These are phyloP conservation scores for Helichrysum umbraculigerum DNA, from an alignment of 129 eudicot genomes.

Conservation along the genomic window DNA sequence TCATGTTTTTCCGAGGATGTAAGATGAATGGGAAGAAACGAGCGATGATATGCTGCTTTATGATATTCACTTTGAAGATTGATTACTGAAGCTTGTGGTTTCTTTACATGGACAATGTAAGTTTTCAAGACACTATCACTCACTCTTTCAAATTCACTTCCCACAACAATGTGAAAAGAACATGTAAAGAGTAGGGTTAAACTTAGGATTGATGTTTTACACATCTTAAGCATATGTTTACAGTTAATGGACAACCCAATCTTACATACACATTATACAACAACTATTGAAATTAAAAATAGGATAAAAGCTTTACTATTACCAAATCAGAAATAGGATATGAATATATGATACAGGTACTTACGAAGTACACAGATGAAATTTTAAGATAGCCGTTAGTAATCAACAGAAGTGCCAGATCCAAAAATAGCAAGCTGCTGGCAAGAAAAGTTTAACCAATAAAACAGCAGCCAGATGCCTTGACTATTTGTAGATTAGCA, in stretches of 20 bases:
- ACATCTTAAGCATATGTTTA: neutral
- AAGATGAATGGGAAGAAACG: neutral
- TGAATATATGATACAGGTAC: too few relatives aligned
- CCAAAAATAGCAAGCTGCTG: too few relatives aligned
- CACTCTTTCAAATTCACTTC: neutral
- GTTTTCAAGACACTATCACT: conserved; percentile 20
- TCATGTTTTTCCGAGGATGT: neutral
- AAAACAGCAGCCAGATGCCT: too few relatives aligned
- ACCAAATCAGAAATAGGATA: too few relatives aligned
- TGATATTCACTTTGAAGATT: conserved; percentile 1
- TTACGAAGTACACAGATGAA: too few relatives aligned
- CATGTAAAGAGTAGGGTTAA: conserved; percentile 18
- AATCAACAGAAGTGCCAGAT: too few relatives aligned
- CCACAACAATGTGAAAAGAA: conserved; percentile 18
- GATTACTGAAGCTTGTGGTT: conserved; percentile 14
- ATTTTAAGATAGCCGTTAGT: too few relatives aligned
- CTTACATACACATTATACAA: too few relatives aligned
- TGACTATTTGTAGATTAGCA: neutral
- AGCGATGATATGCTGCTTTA: conserved; percentile 2
- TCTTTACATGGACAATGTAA: conserved; percentile 39
- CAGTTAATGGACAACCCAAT: neutral
- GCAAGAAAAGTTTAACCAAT: too few relatives aligned
- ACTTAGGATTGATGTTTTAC: neutral
- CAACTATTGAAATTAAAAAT: too few relatives aligned
- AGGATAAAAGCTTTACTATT: too few relatives aligned